Conservation (phyloP, 2,329 filamentous ascomycete genomes). For the Phaeophleospora eucalypticola region DNA sequence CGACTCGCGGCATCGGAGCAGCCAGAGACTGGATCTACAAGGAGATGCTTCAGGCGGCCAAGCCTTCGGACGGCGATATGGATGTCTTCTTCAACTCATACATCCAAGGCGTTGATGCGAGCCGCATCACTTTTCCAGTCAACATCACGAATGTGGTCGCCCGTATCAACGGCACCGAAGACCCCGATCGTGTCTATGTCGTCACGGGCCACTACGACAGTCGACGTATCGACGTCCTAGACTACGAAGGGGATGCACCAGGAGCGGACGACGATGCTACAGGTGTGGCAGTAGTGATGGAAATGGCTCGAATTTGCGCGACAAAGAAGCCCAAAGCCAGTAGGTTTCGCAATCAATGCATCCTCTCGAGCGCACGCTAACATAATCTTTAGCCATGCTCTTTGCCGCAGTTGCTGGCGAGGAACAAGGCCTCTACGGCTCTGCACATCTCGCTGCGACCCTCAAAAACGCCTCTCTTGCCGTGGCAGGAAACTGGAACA, state of each 20-base stretch:
- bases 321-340: constrained; percentile 35
- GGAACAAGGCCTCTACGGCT: constrained; percentile 54
- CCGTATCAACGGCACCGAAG: constrained; percentile 47
- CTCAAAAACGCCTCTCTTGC: constrained; percentile 50
- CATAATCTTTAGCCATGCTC: constrained; percentile 49
- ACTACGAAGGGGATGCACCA: constrained; percentile 52
- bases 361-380: too few relatives aligned
- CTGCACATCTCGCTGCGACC: constrained; percentile 50
- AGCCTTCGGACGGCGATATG: constrained; percentile 48
- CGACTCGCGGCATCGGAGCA: constrained; percentile 52
- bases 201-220: constrained; percentile 56
- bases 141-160: constrained; percentile 53
- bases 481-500: constrained; percentile 56
- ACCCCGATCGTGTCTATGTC: constrained; percentile 50
- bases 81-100: constrained; percentile 50
- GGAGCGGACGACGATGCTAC: constrained; percentile 58
- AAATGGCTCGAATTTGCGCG: constrained; percentile 52
- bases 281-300: constrained; percentile 53
- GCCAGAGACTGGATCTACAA: constrained; percentile 54
- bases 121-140: constrained; percentile 49
- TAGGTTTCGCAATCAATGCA: not conserved
- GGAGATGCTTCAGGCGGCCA: constrained; percentile 49
- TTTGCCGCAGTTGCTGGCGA: constrained; percentile 57
- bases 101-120: constrained; percentile 44
- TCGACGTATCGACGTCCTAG: constrained; percentile 47